Percentiles rank a stretch among this genome's conserved stretches.
phyloP scores from a whole-genome alignment of 345 rosid genomes.

The Lenwebbia sp. region DNA sequence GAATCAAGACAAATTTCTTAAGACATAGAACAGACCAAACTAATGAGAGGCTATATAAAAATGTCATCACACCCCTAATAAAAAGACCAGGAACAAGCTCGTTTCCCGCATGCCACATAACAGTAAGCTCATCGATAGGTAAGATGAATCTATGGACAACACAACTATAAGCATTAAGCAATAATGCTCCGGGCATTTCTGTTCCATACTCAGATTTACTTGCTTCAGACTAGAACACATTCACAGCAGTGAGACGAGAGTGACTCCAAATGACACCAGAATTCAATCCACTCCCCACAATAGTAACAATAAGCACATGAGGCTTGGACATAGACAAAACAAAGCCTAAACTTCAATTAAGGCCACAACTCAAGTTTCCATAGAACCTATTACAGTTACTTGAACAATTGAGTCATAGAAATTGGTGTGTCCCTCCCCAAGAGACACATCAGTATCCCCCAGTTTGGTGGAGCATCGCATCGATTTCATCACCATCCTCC shows the following conservation, averaged over 20 bases:
- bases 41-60: background rate
- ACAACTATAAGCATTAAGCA: background rate
- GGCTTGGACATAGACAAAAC: background rate
- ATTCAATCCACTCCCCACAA: background rate
- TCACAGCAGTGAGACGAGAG: background rate
- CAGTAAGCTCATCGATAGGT: background rate
- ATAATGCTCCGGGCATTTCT: background rate
- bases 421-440: background rate
- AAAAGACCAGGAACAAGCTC: background rate
- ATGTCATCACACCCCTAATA: background rate
- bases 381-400: background rate
- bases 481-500: constrained; percentile 93
- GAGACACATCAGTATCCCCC: constrained; percentile 27
- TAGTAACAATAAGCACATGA: background rate
- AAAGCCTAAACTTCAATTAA: background rate
- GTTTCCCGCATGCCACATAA: background rate
- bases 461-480: constrained; percentile 85
- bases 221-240: background rate
- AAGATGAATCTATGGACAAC: background rate
- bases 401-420: background rate
- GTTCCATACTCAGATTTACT: background rate
- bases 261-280: background rate
- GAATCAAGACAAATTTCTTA: background rate
- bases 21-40: background rate
- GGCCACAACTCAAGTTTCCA: background rate